Conservation (phyloP, 2,329 filamentous ascomycete genomes). For the Colletotrichum sp. region DNA sequence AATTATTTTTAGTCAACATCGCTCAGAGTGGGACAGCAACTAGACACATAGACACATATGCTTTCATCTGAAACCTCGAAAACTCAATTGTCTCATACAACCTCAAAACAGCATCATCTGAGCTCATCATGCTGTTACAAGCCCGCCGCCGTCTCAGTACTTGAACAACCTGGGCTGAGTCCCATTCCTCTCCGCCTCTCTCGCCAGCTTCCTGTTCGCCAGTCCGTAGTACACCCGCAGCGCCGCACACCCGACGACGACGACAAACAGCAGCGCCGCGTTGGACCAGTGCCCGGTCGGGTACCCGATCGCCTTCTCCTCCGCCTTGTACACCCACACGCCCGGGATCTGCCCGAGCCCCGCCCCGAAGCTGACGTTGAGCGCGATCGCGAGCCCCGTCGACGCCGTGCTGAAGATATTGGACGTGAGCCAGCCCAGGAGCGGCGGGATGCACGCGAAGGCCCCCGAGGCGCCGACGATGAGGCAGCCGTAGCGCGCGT, state of each 20-base stretch:
- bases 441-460: conserved; percentile 72
- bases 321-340: conserved; percentile 75
- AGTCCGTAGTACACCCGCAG: conserved; percentile 62
- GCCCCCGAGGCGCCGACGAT: conserved; percentile 71
- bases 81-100: neutral
- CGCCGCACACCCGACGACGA: conserved; percentile 57
- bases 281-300: conserved; percentile 75
- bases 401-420: conserved; percentile 71
- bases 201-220: conserved; percentile 43
- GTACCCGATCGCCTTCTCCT: conserved; percentile 65
- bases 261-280: conserved; percentile 64
- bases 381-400: conserved; percentile 71
- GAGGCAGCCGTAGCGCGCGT: conserved; percentile 70
- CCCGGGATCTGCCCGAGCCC: conserved; percentile 75
- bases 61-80: neutral
- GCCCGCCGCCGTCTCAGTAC: conserved; percentile 27
- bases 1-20: neutral
- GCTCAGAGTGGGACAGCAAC: neutral
- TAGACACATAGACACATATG: neutral
- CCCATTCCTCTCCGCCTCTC: conserved; percentile 32
- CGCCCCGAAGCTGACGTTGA: conserved; percentile 71
- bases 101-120: neutral
- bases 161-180: conserved; percentile 46
- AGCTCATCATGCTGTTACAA: neutral
- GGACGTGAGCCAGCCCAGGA: conserved; percentile 73